Evolutionary conservation across 305 asterid genomes (phyloP).

Genomic region (Vinca major): DNA sequence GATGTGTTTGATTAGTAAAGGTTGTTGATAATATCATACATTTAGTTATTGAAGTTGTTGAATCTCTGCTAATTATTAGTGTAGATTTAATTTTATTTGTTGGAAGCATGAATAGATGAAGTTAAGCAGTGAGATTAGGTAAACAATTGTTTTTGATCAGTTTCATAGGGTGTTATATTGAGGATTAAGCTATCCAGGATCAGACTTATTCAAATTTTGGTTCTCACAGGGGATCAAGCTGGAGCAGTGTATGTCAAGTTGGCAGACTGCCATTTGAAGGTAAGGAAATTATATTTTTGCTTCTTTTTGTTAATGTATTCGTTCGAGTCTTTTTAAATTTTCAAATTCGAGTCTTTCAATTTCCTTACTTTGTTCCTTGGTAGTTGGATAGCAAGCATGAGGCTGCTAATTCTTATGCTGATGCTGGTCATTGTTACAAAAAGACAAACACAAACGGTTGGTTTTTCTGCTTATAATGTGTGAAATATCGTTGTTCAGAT

Average conservation of each 20-base stretch:
- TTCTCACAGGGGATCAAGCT: conserved; percentile 50
- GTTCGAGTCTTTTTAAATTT: not conserved
- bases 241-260: conserved; percentile 66
- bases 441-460: conserved; percentile 45
- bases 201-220: not conserved
- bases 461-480: conserved; percentile 8
- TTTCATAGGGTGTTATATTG: not conserved
- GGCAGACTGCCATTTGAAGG: conserved; percentile 63
- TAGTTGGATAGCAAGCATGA: conserved; percentile 79
- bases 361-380: not conserved
- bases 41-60: not conserved
- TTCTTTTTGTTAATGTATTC: not conserved
- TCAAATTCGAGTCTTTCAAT: not conserved
- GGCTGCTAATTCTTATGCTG: conserved; percentile 63
- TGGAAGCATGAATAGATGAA: not conserved
- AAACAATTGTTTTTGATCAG: not conserved
- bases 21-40: not conserved
- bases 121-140: not conserved
- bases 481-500: not conserved
- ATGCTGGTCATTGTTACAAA: conserved; percentile 74
- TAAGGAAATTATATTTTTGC: conserved; percentile 14
- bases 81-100: not conserved
- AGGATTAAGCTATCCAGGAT: not conserved
- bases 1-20: conserved; percentile 3
- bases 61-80: not conserved